These are phyloP conservation scores for Paecilomyces sp. DNA, from an alignment of 2,329 filamentous ascomycete genomes.

Conservation along the genomic window DNA sequence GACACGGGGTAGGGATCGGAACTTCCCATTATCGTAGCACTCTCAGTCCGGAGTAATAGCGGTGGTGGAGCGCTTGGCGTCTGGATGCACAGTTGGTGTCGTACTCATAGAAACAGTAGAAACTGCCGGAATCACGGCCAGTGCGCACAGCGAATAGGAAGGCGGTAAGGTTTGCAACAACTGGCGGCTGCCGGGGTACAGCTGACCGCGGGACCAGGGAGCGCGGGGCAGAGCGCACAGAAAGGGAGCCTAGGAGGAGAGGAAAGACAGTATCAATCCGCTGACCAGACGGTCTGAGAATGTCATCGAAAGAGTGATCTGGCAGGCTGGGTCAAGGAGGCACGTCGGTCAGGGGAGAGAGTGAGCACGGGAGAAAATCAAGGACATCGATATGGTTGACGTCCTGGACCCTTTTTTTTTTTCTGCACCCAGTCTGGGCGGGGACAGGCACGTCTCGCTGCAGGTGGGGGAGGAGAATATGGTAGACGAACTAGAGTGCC, in stretches of 20 bases:
- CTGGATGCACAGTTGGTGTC: neutral
- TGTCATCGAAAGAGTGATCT: too few species aligned
- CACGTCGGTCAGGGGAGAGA: neutral
- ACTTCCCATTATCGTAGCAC: constrained; percentile 16
- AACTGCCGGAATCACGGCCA: neutral
- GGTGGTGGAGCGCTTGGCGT: neutral
- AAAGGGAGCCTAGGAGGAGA: neutral
- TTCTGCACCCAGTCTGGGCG: neutral
- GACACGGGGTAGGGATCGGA: constrained; percentile 25
- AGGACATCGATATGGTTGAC: neutral
- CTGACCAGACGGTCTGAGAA: too few species aligned
- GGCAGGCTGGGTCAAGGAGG: neutral
- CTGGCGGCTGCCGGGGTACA: neutral
- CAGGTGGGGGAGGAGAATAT: neutral
- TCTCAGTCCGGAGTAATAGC: neutral
- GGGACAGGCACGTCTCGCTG: neutral
- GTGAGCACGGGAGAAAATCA: neutral
- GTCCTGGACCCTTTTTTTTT: neutral
- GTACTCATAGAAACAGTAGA: neutral
- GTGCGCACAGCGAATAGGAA: neutral
- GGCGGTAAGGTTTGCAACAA: neutral
- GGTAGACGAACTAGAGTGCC: too few species aligned
- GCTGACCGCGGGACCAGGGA: neutral
- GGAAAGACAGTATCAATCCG: neutral
- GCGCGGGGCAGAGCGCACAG: neutral